phyloP scores from a whole-genome alignment of 2,329 filamentous ascomycete species.

The Neonectria coccinea region DNA sequence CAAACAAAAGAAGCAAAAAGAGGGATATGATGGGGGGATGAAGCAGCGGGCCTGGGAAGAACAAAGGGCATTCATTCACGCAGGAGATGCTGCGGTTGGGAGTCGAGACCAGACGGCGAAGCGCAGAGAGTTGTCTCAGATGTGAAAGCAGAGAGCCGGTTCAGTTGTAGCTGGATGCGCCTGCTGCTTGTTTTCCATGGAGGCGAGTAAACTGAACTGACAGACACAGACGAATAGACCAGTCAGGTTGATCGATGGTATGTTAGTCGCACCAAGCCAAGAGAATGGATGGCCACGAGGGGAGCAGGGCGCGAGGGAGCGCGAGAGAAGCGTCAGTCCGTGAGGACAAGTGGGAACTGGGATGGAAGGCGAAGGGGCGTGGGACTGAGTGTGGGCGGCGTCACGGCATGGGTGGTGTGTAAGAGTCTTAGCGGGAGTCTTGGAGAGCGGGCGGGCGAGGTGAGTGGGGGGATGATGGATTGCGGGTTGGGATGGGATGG shows the following conservation, averaged over 20 bases:
- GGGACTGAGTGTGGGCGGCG: not conserved
- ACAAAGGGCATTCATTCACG: conserved; percentile 9
- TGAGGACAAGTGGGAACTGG: conserved; percentile 6
- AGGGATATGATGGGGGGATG: conserved; percentile 20
- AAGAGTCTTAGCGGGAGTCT: conserved; percentile 15
- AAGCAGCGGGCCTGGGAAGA: conserved; percentile 17
- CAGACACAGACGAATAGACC: conserved; percentile 5
- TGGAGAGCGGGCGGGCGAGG: conserved; percentile 17
- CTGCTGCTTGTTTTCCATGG: conserved; percentile 18
- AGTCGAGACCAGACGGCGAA: conserved; percentile 10
- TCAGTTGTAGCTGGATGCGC: conserved; percentile 4
- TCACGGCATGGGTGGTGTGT: conserved; percentile 14
- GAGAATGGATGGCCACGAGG: conserved; percentile 24
- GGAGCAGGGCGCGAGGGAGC: conserved; percentile 18
- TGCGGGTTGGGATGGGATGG: conserved; percentile 22
- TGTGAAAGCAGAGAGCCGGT: conserved; percentile 2
- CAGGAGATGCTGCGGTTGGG: conserved; percentile 2
- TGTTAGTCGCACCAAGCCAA: conserved; percentile 24
- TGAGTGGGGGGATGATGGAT: conserved; percentile 15
- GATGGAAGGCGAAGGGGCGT: conserved; percentile 11
- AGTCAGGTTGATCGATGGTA: conserved; percentile 21
- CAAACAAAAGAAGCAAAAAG: conserved; percentile 23
- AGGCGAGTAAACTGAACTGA: not conserved
- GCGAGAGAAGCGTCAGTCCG: conserved; percentile 8
- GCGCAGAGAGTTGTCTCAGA: conserved; percentile 1